Conservation (phyloP, 306 rosid genomes). For the Fagus crenata region DNA sequence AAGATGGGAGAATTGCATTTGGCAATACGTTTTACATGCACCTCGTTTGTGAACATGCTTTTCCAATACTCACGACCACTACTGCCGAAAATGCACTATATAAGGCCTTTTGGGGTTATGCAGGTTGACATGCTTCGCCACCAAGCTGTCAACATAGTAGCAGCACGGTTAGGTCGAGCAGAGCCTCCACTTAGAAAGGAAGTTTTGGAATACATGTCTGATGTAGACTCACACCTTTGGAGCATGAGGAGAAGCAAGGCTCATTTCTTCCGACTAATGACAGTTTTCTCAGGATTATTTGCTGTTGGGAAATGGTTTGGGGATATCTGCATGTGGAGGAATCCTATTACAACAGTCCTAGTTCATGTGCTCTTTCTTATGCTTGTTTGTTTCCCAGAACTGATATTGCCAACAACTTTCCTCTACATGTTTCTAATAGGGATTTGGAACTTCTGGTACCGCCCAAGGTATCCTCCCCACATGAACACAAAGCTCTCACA, state of each 20-base stretch:
- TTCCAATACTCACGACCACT: slow-evolving; percentile 42
- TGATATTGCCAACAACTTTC: slow-evolving; percentile 48
- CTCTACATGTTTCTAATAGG: slow-evolving; percentile 59
- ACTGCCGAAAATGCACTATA: slow-evolving; percentile 59
- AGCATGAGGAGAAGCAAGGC: slow-evolving; percentile 59
- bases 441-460: slow-evolving; percentile 54
- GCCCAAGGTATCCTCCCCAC: slow-evolving; percentile 57
- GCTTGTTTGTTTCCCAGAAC: slow-evolving; percentile 56
- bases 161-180: slow-evolving; percentile 45
- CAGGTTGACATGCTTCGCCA: slow-evolving; percentile 53
- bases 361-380: slow-evolving; percentile 55
- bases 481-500: slow-evolving; percentile 52
- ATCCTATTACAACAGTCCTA: slow-evolving; percentile 47
- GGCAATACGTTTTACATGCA: slow-evolving; percentile 56
- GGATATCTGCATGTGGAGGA: slow-evolving; percentile 53
- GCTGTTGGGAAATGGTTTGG: slow-evolving; percentile 51
- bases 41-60: slow-evolving; percentile 48
- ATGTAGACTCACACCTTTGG: slow-evolving; percentile 57
- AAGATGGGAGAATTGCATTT: slow-evolving; percentile 56
- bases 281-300: slow-evolving; percentile 47
- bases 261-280: slow-evolving; percentile 45
- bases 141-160: slow-evolving; percentile 53
- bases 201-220: slow-evolving; percentile 61
- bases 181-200: slow-evolving; percentile 56
- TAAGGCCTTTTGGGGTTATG: slow-evolving; percentile 38